Percentiles rank a stretch among this genome's conserved stretches.
Evolutionary conservation across 768 basidiomycete genomes (phyloP).

Genomic region (Suillus spraguei): DNA sequence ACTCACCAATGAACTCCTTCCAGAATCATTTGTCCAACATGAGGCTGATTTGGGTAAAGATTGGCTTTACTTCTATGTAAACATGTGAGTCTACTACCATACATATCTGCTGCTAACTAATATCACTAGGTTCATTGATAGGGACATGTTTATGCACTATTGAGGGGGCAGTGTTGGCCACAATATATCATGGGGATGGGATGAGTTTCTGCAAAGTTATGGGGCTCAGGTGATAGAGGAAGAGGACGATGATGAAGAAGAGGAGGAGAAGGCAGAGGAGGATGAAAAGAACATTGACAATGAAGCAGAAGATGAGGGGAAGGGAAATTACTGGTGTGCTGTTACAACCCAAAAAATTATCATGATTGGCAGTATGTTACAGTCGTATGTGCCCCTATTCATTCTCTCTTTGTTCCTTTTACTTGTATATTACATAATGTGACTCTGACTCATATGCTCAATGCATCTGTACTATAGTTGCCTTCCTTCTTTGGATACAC

Average conservation of each 20-base stretch:
- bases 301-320: background rate
- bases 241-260: background rate
- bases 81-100: constrained; percentile 28
- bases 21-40: background rate
- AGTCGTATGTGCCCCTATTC: too few relatives aligned
- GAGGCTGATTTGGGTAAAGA: constrained; percentile 26
- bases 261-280: background rate
- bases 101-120: constrained; percentile 2
- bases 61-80: constrained; percentile 34
- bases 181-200: constrained; percentile 12
- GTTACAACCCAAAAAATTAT: too few relatives aligned
- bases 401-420: too few relatives aligned
- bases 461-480: too few relatives aligned
- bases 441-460: too few relatives aligned
- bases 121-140: constrained; percentile 38
- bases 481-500: too few relatives aligned
- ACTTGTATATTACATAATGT: too few relatives aligned
- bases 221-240: background rate
- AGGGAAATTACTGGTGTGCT: too few relatives aligned
- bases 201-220: background rate
- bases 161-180: constrained; percentile 35
- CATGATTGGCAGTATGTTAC: too few relatives aligned
- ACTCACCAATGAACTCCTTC: too few relatives aligned
- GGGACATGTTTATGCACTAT: constrained; percentile 34
- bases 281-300: background rate